Evolutionary conservation across 2,329 filamentous ascomycete genomes (phyloP).

Genomic region (Ophiostoma tasmaniense): DNA sequence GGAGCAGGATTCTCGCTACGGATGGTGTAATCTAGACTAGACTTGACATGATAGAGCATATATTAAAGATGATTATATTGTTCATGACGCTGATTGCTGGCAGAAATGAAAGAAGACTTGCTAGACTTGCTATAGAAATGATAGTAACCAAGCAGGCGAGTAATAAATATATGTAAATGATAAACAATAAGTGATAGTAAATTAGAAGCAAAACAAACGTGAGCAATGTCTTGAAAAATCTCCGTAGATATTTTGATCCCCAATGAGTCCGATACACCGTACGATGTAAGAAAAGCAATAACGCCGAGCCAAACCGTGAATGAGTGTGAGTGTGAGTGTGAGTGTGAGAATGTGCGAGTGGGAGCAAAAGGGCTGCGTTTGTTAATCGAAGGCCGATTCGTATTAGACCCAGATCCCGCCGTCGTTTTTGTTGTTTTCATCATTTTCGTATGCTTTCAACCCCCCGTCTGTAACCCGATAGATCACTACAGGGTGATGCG

Average conservation of each 20-base stretch:
- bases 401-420: constrained; percentile 5
- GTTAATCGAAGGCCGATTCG: background rate
- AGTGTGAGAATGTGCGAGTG: background rate
- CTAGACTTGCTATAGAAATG: background rate
- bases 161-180: background rate
- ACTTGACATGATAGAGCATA: background rate
- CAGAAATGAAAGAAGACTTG: background rate
- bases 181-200: background rate
- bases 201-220: background rate
- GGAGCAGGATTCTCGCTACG: constrained; percentile 60
- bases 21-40: constrained; percentile 38
- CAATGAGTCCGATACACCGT: constrained; percentile 10
- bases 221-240: constrained; percentile 10
- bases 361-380: background rate
- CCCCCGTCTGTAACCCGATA: background rate
- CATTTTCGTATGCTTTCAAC: too few species aligned
- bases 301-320: constrained; percentile 8
- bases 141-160: background rate
- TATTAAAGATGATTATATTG: background rate
- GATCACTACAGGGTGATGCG: constrained; percentile 21
- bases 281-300: constrained; percentile 10
- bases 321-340: background rate
- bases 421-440: background rate
- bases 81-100: constrained; percentile 14
- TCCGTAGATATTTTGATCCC: constrained; percentile 13